Evolutionary conservation across 1,284 basidiomycete genomes (phyloP), one percentile per base, ranked within the genome.

Genomic region (Cutaneotrichosporon sp.): DNA sequence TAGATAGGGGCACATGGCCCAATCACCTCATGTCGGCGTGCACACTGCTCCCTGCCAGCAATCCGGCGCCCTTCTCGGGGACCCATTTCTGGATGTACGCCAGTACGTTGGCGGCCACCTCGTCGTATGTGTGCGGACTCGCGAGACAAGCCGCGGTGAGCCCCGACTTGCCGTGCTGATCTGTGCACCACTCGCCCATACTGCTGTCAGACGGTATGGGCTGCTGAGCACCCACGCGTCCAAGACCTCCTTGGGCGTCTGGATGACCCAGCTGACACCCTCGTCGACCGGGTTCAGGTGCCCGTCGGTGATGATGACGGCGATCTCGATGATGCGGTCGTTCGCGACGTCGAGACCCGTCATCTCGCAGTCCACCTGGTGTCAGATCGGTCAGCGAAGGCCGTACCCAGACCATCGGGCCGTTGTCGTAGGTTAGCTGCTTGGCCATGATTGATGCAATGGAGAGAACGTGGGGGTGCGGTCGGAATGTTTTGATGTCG

Each of bases 231-330:
- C 77, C 58, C 58, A 78, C 75, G 34, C 62, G 56, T 84, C 83
- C 16, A 85, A 70, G 0, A 85, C 78, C 0, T 70, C 70, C 65
- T 83, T 82, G 8, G 78, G 72, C 2, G 84, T 84, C 38, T 73
- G 71, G 58, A 85, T 82, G 21, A 84, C 80, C 66, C 79, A 84
- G 53, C 77, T 75, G 13, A 85, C 76, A 4, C 85, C 85, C 21
- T 81, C 79, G 65, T 85, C 85, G 4, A 86, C 79, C 4, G 80
- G 80, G 13, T 79, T 71, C 26, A 86, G 71, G 9, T 82, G 70
- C 2, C 82, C 82, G 68, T 85, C 80, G 4, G 85, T 85, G 58
- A 84, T 78, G 65, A 84, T 83, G 50, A 81, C 81, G 0, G 83
- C 84, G n/a, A 83, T 81, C 72, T 85, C 84, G 26, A 85, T 73